phyloP scores from a whole-genome alignment of 2,329 filamentous ascomycete species.

The Camillea tinctor region DNA sequence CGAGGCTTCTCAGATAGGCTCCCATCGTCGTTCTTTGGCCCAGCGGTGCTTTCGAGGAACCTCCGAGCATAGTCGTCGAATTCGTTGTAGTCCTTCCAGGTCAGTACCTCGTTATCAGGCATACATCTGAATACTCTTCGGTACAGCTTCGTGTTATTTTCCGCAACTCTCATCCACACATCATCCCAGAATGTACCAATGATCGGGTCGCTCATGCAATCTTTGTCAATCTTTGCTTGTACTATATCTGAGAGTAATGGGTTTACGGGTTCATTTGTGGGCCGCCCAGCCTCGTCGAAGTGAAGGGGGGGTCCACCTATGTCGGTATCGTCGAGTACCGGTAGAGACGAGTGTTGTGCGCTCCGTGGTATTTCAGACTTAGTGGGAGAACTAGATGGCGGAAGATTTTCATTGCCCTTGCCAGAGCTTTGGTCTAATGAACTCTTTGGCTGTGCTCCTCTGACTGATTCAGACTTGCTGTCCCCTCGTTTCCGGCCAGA shows the following conservation, averaged over 20 bases:
- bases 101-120: conserved; percentile 91
- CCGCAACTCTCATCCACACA: conserved; percentile 81
- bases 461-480: conserved; percentile 2
- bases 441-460: conserved; percentile 28
- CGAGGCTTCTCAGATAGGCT: conserved; percentile 24
- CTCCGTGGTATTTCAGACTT: conserved; percentile 66
- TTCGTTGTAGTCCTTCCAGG: conserved; percentile 90
- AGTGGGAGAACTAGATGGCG: conserved; percentile 60
- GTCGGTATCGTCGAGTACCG: conserved; percentile 73
- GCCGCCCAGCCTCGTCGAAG: conserved; percentile 51
- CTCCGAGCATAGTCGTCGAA: conserved; percentile 74
- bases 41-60: conserved; percentile 68
- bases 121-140: conserved; percentile 93
- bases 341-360: conserved; percentile 69
- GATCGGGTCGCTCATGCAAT: conserved; percentile 93
- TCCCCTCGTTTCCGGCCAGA: conserved; percentile 6
- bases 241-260: conserved; percentile 66
- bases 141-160: conserved; percentile 95
- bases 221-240: conserved; percentile 72
- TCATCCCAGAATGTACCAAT: conserved; percentile 80
- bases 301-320: conserved; percentile 72
- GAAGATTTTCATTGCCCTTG: conserved; percentile 48
- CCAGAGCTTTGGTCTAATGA: conserved; percentile 34
- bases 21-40: conserved; percentile 55
- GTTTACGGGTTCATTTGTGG: conserved; percentile 45